Percentiles rank a stretch among this genome's conserved stretches.
phyloP scores from a whole-genome alignment of 2,329 filamentous ascomycete species.

The Calonectria ilicicola region DNA sequence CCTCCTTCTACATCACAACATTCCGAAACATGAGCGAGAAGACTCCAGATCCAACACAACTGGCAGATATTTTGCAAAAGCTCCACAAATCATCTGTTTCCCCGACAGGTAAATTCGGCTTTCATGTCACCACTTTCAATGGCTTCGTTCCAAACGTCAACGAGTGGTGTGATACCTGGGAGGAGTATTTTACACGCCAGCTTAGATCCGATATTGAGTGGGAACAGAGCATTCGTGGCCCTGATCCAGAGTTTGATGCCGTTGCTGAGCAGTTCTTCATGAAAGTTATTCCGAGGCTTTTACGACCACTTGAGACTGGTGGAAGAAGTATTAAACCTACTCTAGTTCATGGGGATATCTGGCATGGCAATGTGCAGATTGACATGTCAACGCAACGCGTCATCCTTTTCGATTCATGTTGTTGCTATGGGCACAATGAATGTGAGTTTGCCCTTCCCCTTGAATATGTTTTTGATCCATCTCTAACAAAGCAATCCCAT shows the following conservation, averaged over 20 bases:
- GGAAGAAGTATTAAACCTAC: slow-evolving; percentile 46
- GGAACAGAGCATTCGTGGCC: slow-evolving; percentile 25
- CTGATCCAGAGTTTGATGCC: slow-evolving; percentile 32
- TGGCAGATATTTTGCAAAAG: background rate
- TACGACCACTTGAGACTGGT: slow-evolving; percentile 44
- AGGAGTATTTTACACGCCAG: slow-evolving; percentile 45
- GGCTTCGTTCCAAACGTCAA: slow-evolving; percentile 40
- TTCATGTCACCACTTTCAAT: slow-evolving; percentile 45
- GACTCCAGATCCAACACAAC: background rate
- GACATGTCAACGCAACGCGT: slow-evolving; percentile 43
- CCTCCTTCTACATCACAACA: slow-evolving; percentile 16
- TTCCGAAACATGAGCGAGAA: slow-evolving; percentile 22
- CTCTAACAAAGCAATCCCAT: background rate
- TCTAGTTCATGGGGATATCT: slow-evolving; percentile 49
- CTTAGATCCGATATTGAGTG: slow-evolving; percentile 13
- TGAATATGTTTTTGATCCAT: background rate
- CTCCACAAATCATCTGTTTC: slow-evolving; percentile 45
- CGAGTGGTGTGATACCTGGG: slow-evolving; percentile 41
- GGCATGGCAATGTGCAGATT: slow-evolving; percentile 48
- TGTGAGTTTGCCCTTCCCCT: background rate
- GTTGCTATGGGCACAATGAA: slow-evolving; percentile 49
- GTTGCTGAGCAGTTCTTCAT: slow-evolving; percentile 33
- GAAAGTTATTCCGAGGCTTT: slow-evolving; percentile 45
- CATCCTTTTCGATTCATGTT: slow-evolving; percentile 48
- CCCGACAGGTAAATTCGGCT: slow-evolving; percentile 50